Base-by-base conservation (phyloP, 129 eudicot genomes). In the Centella asiatica region DNA sequence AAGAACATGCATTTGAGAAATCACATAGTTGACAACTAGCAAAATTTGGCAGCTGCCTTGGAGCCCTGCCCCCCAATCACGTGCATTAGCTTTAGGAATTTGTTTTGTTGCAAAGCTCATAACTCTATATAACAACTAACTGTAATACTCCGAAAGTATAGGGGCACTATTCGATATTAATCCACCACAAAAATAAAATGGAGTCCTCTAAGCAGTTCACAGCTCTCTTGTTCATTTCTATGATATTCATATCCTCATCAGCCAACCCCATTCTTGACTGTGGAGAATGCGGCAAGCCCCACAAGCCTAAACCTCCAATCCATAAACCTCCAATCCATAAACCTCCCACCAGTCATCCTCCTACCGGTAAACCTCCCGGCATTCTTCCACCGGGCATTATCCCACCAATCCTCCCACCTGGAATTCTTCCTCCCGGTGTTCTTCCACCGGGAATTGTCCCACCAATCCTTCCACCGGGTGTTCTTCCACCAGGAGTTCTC, bases 201-300 rank as follows among this genome's bases (percentile, higher is more conserved):
- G 81, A 78, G 68, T 61, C 83, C 65, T 71, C 81, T 40, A 7
- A 11, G 12, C 12, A 83, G 61, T 71, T 80, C 69, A 73, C 81
- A 53, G 77, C 88, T 32, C 76, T 87, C 27, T 78, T 87, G 48
- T 74, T 87, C 80, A 68, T 87, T 46, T 87, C 83, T 57, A 78
- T 83, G 76, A 57, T 87, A 67, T 71, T 84, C 72, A 49, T 80
- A 29, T 71, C 92, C 64, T n/a, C n/a, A n/a, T 66, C 88, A 13
- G 81, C 79, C 63, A 60, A 73, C 46, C 85, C 85, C 37, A 66
- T 76, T 56, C 82, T 76, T 58, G 95, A 73, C 24, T 87, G 92
- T 78, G 88, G 69, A 10, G 64, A 70, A 0, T 85, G 94, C 51
- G 65, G 66, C 63, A 40, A 62, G 26, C 82, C 77, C 69, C 50